Conservation (phyloP, 208 protist species). For the Trypanosoma melophagium region DNA sequence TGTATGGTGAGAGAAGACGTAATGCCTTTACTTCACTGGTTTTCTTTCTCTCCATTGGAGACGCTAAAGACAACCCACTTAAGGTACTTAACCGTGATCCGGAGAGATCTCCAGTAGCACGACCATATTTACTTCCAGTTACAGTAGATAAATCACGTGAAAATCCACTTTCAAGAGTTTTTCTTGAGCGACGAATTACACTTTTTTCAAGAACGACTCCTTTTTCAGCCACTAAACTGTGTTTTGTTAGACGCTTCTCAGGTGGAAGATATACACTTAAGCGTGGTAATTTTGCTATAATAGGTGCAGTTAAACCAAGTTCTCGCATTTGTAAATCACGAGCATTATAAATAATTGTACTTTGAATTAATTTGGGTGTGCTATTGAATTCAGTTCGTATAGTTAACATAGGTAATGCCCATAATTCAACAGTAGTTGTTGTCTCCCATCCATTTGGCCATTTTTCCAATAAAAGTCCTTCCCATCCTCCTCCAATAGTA, state of each 20-base stretch:
- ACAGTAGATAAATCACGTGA: slow-evolving; percentile 6
- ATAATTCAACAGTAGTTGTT: slow-evolving; percentile 70
- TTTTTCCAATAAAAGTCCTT: slow-evolving; percentile 83
- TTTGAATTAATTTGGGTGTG: slow-evolving; percentile 54
- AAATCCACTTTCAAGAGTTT: not conserved
- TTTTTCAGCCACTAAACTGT: slow-evolving; percentile 7
- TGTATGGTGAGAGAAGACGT: no score
- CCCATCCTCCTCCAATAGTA: slow-evolving; percentile 77
- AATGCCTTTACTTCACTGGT: no score
- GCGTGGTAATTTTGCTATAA: slow-evolving; percentile 71
- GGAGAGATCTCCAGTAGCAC: slow-evolving; percentile 3
- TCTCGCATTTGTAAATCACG: slow-evolving; percentile 67
- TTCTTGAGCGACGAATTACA: not conserved
- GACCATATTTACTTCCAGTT: not conserved
- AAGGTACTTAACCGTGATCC: slow-evolving; percentile 7
- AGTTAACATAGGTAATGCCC: slow-evolving; percentile 67
- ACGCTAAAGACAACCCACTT: not conserved
- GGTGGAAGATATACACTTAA: slow-evolving; percentile 66
- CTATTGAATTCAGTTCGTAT: slow-evolving; percentile 81
- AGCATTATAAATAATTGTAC: slow-evolving; percentile 49
- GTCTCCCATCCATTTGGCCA: slow-evolving; percentile 87
- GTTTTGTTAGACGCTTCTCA: slow-evolving; percentile 29
- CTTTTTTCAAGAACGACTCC: not conserved
- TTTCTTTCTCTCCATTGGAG: not conserved
- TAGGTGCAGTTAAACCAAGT: slow-evolving; percentile 47